A percentile compares a stretch with the other conserved stretches of the same genome.
phyloP scores from a whole-genome alignment of 2,329 filamentous ascomycete genomes.

The Acrocalymma vagum region DNA sequence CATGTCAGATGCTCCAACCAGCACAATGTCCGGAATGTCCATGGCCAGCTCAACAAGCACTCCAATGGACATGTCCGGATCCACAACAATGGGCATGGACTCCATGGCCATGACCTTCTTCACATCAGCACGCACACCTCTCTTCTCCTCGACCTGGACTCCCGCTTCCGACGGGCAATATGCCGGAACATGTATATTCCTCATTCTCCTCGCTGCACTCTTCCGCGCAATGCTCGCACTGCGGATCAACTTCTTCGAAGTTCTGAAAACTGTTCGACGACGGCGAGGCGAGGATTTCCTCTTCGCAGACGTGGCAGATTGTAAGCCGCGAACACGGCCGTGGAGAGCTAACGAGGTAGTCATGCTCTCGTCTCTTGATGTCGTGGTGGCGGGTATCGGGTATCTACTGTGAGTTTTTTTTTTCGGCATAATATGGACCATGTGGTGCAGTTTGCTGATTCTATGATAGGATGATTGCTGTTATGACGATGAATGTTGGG shows the following conservation, averaged over 20 bases:
- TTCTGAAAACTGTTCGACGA: slow-evolving; percentile 63
- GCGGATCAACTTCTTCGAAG: slow-evolving; percentile 62
- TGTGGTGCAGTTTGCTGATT: slow-evolving; percentile 2
- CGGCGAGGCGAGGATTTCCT: slow-evolving; percentile 77
- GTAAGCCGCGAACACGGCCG: slow-evolving; percentile 63
- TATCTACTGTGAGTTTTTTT: slow-evolving; percentile 79
- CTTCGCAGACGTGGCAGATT: slow-evolving; percentile 49
- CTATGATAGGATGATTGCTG: slow-evolving; percentile 78
- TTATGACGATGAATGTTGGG: slow-evolving; percentile 87
- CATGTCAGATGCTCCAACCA: slow-evolving; percentile 1
- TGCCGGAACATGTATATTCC: slow-evolving; percentile 88
- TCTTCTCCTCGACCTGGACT: slow-evolving; percentile 75
- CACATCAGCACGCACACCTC: slow-evolving; percentile 64
- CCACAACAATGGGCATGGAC: slow-evolving; percentile 15
- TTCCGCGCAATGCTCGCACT: slow-evolving; percentile 75
- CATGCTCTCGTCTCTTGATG: slow-evolving; percentile 72
- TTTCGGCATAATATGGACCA: background rate
- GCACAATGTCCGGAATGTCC: slow-evolving; percentile 17
- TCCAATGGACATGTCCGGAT: slow-evolving; percentile 23
- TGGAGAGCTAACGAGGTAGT: slow-evolving; percentile 84
- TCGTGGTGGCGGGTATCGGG: slow-evolving; percentile 75
- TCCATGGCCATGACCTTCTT: slow-evolving; percentile 70
- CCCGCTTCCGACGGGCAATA: slow-evolving; percentile 74
- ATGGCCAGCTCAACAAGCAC: slow-evolving; percentile 15
- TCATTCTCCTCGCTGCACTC: slow-evolving; percentile 75